phyloP scores from a whole-genome alignment of 306 rosid species.

The Purshia tridentata region DNA sequence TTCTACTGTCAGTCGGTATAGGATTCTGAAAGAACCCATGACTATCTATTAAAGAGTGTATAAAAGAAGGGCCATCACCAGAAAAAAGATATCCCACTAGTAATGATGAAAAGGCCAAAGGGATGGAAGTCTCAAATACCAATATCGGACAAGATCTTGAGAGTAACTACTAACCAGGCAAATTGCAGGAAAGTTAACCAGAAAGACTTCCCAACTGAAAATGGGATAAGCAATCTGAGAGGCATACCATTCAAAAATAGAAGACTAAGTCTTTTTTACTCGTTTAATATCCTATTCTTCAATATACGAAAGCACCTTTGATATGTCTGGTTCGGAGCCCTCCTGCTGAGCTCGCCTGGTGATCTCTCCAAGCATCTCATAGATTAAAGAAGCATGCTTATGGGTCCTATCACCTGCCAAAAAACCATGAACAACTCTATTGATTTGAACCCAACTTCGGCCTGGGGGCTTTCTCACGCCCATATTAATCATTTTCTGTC shows the following conservation, averaged over 20 bases:
- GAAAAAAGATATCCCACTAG: no score
- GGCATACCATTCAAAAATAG: background rate
- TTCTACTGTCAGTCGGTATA: background rate
- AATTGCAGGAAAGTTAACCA: background rate
- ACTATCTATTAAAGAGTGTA: no score
- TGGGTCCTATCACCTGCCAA: constrained; percentile 57
- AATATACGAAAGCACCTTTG: constrained; percentile 2
- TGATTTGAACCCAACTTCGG: constrained; percentile 63
- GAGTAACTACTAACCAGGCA: background rate
- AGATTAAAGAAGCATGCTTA: constrained; percentile 43
- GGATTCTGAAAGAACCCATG: background rate
- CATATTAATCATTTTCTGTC: constrained; percentile 57
- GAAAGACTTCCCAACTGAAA: background rate
- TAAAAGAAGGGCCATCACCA: no score
- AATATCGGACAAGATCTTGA: background rate
- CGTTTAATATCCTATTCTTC: background rate
- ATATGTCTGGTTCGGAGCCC: constrained; percentile 30
- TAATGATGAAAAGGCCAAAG: background rate
- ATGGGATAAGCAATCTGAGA: background rate
- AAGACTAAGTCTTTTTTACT: background rate
- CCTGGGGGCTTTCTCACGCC: constrained; percentile 71
- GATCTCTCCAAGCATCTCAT: constrained; percentile 47
- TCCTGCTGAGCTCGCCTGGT: constrained; percentile 42
- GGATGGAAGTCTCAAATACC: background rate
- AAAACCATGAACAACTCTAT: constrained; percentile 59